A percentile compares a stretch with the other conserved stretches of the same genome.
Conservation (phyloP, 352 stramenopile genomes). For the Phytophthora kernoviae region DNA sequence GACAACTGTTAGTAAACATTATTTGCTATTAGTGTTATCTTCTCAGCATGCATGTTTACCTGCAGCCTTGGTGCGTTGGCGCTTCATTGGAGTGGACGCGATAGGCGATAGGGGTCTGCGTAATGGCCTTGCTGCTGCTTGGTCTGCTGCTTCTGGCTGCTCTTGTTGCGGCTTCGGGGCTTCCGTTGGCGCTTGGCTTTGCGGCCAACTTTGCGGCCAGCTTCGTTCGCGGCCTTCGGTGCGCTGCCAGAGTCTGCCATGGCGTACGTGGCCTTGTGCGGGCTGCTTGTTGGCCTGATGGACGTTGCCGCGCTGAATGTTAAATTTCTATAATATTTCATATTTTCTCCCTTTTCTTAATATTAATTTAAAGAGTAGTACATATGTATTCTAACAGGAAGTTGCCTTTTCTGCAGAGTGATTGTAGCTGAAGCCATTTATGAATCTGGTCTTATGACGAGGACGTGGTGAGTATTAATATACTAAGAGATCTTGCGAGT, state of each 20-base stretch:
- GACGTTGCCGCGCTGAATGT: slow-evolving; percentile 1
- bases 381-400: neutral
- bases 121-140: slow-evolving; percentile 58
- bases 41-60: slow-evolving; percentile 17
- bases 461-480: slow-evolving; percentile 29
- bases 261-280: neutral
- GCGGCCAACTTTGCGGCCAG: slow-evolving; percentile 8
- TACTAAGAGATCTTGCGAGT: neutral
- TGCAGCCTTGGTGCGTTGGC: slow-evolving; percentile 52
- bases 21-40: too few species aligned
- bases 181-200: slow-evolving; percentile 38
- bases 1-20: neutral
- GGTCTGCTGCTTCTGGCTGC: slow-evolving; percentile 26
- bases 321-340: slow-evolving; percentile 24
- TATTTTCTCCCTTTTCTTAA: neutral
- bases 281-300: neutral
- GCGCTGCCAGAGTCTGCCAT: neutral
- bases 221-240: slow-evolving; percentile 11
- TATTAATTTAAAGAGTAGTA: too few species aligned
- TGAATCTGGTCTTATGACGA: slow-evolving; percentile 26
- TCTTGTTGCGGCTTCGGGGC: slow-evolving; percentile 18
- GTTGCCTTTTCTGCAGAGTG: neutral
- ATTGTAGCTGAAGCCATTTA: slow-evolving; percentile 20
- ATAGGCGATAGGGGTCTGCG: slow-evolving; percentile 82
- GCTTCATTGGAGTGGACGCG: slow-evolving; percentile 85